phyloP scores from a whole-genome alignment of 2,329 filamentous ascomycete genomes.

The Botrytis squamosa region DNA sequence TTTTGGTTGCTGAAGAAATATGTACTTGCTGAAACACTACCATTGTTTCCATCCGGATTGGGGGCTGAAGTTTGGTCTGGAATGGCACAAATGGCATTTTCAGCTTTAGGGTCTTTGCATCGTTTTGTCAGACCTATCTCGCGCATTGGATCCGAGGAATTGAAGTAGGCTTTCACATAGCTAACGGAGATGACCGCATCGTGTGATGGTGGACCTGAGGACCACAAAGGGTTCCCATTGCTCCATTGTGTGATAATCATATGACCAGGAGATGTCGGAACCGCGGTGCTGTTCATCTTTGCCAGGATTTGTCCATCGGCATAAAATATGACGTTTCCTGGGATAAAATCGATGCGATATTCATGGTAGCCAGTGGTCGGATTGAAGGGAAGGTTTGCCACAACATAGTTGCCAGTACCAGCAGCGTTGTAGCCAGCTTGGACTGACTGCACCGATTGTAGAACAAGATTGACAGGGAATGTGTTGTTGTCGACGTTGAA shows the following conservation, averaged over 20 bases:
- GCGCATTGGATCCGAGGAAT: slow-evolving; percentile 53
- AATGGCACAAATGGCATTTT: slow-evolving; percentile 49
- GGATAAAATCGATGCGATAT: slow-evolving; percentile 75
- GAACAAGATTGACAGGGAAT: slow-evolving; percentile 69
- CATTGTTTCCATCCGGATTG: slow-evolving; percentile 28
- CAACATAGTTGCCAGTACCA: slow-evolving; percentile 56
- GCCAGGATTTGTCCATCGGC: slow-evolving; percentile 60
- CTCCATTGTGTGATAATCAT: slow-evolving; percentile 75
- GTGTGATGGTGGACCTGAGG: slow-evolving; percentile 62
- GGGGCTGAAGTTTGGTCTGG: slow-evolving; percentile 47
- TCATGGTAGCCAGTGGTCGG: slow-evolving; percentile 68
- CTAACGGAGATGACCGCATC: slow-evolving; percentile 64
- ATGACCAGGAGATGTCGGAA: slow-evolving; percentile 62
- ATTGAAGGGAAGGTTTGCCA: slow-evolving; percentile 62
- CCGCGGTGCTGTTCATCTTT: slow-evolving; percentile 53
- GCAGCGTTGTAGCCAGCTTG: slow-evolving; percentile 61
- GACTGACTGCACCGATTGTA: slow-evolving; percentile 64
- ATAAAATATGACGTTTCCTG: slow-evolving; percentile 63
- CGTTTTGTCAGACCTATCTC: slow-evolving; percentile 43
- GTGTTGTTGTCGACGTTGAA: slow-evolving; percentile 52
- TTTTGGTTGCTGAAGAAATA: slow-evolving; percentile 52
- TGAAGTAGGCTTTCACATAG: slow-evolving; percentile 79
- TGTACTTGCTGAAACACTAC: slow-evolving; percentile 38
- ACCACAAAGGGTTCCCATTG: slow-evolving; percentile 72
- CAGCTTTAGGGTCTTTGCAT: slow-evolving; percentile 44